Percentiles rank a stretch among this genome's conserved stretches.
Conservation (phyloP, 2,329 filamentous ascomycete species). For the Sporothrix protearum region DNA sequence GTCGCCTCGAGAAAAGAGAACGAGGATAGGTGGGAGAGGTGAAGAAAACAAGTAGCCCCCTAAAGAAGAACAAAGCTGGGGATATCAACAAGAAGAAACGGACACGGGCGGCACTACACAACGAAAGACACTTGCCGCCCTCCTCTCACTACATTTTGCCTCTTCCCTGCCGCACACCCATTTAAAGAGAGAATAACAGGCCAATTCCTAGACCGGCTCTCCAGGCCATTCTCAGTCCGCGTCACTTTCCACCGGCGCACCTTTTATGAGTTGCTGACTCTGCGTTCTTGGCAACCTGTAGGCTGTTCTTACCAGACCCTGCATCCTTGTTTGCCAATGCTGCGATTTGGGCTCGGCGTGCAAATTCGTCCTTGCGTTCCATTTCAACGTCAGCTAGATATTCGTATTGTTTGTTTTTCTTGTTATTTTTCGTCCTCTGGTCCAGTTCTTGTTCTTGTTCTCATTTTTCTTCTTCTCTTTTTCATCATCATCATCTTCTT, state of each 20-base stretch:
- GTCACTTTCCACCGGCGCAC: neutral
- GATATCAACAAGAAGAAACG: too few species aligned
- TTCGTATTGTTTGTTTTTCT: too few species aligned
- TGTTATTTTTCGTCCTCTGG: too few species aligned
- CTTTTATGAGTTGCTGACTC: constrained; percentile 5
- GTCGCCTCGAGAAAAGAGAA: too few species aligned
- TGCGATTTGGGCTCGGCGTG: constrained; percentile 37
- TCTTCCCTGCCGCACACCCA: neutral
- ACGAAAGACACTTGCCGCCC: neutral
- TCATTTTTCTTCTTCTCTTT: neutral
- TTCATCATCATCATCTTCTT: neutral
- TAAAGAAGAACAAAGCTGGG: too few species aligned
- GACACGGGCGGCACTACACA: neutral
- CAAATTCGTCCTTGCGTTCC: constrained; percentile 37
- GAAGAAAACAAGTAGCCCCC: too few species aligned
- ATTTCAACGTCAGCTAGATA: neutral
- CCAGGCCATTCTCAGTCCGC: neutral
- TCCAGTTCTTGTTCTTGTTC: neutral
- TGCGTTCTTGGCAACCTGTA: constrained; percentile 19
- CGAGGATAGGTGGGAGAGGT: too few species aligned
- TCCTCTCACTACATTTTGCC: neutral
- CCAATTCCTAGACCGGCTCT: too few species aligned
- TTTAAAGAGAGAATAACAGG: too few species aligned
- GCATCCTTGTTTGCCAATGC: constrained; percentile 36
- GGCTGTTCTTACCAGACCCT: constrained; percentile 27